Evolutionary conservation across 2,329 filamentous ascomycete species (phyloP), one percentile per base, ranked within the genome.

Genomic region (Atkinsonella texensis): DNA sequence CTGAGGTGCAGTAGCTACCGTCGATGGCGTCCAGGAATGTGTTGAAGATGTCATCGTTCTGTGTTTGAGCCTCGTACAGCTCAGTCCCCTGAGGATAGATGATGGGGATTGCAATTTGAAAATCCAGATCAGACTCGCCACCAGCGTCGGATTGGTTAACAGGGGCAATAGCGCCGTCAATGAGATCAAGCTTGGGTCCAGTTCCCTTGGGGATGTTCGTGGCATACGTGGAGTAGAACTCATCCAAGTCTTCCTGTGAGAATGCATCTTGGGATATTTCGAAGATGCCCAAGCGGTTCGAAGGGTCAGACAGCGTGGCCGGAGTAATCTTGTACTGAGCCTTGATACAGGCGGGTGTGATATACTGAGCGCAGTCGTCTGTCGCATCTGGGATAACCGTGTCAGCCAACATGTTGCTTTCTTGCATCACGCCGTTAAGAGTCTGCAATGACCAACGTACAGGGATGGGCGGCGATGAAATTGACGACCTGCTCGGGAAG

Each of bases 291-390:
- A 74, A 70, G 31, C 67, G 71, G 59, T 79, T 77, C 53, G 65
- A 65, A 15, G 67, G 17, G 65, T 60, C 50, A 17, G 53, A 50
- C 11, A 63, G 62, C 2, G 59, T 62, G n/a, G 69, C 69, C 12
- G 66, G 57, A n/a, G 75, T 69, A 49, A 72, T 69, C 4, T 65
- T 60, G 57, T 74, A 76, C 18, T 77, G 63, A 3, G 74, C 69
- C 42, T 71, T 69, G 46, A 80, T 68, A 57, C 80, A 83, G 42
- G 72, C 70, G 0, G 77, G 76, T 0, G 77, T 81, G 56, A 83
- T 80, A 58, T 75, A 71, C 15, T 65, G 62, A 56, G 77, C 73
- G 59, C 80, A 83, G 31, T 52, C 46, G 4, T 49, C 28, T 6
- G 53, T 56, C 11, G 48, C 6, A 15, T 31, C 55, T 44, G 40